Evolutionary conservation across 2,329 filamentous ascomycete species (phyloP), one percentile per base, ranked within the genome.

Genomic region (Trichoderma sp.): DNA sequence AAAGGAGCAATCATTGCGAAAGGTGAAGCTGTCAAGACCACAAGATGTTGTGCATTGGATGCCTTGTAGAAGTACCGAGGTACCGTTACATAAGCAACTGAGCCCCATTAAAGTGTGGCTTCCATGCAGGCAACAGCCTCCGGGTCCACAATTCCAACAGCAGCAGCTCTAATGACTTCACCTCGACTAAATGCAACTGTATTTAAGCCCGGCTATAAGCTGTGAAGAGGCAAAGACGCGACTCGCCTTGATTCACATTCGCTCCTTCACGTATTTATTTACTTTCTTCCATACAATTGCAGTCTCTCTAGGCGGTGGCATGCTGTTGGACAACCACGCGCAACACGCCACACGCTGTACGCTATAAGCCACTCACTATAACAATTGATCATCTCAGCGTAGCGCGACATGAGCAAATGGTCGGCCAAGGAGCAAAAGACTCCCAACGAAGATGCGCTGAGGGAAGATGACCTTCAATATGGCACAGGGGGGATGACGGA

Each of bases 381-480:
- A 14, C 26, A 18, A 43, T 43, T 2, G 7, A 43, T 32, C 39
- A 43, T 4, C 1, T 18, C n/a, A 30, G 21, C 11, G 7, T n/a
- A 9, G 36, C 67, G 58, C 66, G 65, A 43, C 47, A 74, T 75
- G 39, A 73, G 63, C 62, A 67, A 64, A 39, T 64, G 66, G 51
- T 43, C 39, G 39, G 66, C 26, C 24, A 43, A 34, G 32, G 60
- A 71, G 63, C 24, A 47, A 47, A 60, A 65, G n/a, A 47, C 75
- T 63, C 78, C 80, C 2, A 80, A 84, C 71, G 79, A 80, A 4
- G 83, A 82, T 36, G 86, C 86, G 1, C 75, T 80, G 30, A 82
- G 83, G 11, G 88, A 89, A 75, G 87, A 89, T 62, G 78, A 83
- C 61, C 82, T 84, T 3, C 87, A 89, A 73, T 89, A 89, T 75